Evolutionary conservation across 805 yeast species (phyloP).

Genomic region (Yamadazyma endophytica): DNA sequence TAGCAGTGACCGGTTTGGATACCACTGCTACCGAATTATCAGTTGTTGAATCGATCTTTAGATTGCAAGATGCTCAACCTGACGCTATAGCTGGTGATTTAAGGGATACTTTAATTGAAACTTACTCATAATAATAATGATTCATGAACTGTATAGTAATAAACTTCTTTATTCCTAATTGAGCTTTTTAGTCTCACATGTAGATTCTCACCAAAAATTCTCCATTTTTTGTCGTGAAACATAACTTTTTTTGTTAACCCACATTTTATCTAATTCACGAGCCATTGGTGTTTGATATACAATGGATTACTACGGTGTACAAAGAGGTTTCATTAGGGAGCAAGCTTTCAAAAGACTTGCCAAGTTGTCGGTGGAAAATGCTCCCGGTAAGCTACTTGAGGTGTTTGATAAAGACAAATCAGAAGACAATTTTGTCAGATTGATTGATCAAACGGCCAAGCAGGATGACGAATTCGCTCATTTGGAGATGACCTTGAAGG

Average conservation of each 20-base stretch:
- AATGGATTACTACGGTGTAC: slow-evolving; percentile 38
- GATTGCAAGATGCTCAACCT: slow-evolving; percentile 87
- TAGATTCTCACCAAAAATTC: too few relatives aligned
- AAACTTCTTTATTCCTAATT: too few relatives aligned
- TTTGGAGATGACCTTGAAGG: slow-evolving; percentile 47
- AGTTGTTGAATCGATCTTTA: slow-evolving; percentile 93
- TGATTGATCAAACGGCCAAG: slow-evolving; percentile 9
- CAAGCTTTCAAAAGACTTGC: slow-evolving; percentile 37
- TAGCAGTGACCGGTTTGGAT: slow-evolving; percentile 94
- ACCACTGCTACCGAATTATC: slow-evolving; percentile 98
- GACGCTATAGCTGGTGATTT: slow-evolving; percentile 78
- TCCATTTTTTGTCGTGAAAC: too few relatives aligned
- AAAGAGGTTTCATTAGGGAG: slow-evolving; percentile 35
- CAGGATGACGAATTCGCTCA: slow-evolving; percentile 14
- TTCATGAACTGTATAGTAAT: too few relatives aligned
- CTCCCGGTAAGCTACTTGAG: slow-evolving; percentile 10
- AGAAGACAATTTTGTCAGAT: slow-evolving; percentile 17
- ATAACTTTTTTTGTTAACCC: too few relatives aligned
- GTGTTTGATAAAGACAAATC: slow-evolving; percentile 2
- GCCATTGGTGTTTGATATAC: neutral
- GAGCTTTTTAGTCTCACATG: too few relatives aligned
- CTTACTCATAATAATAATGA: slow-evolving; percentile 79
- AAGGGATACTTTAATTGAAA: slow-evolving; percentile 90
- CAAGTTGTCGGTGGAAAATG: slow-evolving; percentile 24
- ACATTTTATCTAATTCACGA: too few relatives aligned